phyloP scores from a whole-genome alignment of 139 green algal genomes.

The Coelastrella sp. region DNA sequence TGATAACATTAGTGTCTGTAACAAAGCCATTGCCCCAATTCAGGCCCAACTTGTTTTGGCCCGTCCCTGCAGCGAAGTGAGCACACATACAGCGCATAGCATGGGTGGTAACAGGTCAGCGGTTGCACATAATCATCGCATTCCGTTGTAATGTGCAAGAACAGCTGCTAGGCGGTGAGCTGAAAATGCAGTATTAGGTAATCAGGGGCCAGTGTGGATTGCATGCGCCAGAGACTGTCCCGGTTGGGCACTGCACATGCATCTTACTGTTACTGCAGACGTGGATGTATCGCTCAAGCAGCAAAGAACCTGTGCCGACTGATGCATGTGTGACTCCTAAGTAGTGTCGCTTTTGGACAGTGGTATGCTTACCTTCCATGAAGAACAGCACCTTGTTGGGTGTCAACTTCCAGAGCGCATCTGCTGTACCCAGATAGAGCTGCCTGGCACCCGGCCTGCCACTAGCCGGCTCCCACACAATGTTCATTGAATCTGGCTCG shows the following conservation, averaged over 20 bases:
- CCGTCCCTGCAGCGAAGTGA: slow-evolving; percentile 34
- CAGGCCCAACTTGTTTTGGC: slow-evolving; percentile 45
- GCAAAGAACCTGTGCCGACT: too few relatives aligned
- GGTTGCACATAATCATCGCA: background rate
- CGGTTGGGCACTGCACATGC: too few relatives aligned
- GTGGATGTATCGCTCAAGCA: too few relatives aligned
- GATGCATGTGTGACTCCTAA: too few relatives aligned
- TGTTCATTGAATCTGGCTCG: slow-evolving; percentile 50
- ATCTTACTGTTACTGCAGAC: too few relatives aligned
- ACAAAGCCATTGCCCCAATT: slow-evolving; percentile 55
- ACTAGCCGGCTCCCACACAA: slow-evolving; percentile 30
- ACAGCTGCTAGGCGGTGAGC: too few relatives aligned
- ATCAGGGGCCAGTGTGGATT: too few relatives aligned
- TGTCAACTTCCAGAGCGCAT: slow-evolving; percentile 41
- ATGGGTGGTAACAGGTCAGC: background rate
- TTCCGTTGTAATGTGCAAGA: too few relatives aligned
- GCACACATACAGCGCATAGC: background rate
- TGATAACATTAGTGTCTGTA: slow-evolving; percentile 35
- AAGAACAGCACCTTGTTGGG: slow-evolving; percentile 45
- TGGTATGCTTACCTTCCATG: slow-evolving; percentile 36
- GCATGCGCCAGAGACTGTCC: too few relatives aligned
- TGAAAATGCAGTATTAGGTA: too few relatives aligned
- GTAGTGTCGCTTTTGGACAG: background rate
- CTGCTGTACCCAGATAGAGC: slow-evolving; percentile 48
- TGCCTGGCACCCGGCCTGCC: slow-evolving; percentile 30